Percentiles rank a stretch among this genome's conserved stretches.
These are phyloP conservation scores for Camptophora hylomeconis DNA, from an alignment of 2,329 filamentous ascomycete genomes.

Conservation along the genomic window DNA sequence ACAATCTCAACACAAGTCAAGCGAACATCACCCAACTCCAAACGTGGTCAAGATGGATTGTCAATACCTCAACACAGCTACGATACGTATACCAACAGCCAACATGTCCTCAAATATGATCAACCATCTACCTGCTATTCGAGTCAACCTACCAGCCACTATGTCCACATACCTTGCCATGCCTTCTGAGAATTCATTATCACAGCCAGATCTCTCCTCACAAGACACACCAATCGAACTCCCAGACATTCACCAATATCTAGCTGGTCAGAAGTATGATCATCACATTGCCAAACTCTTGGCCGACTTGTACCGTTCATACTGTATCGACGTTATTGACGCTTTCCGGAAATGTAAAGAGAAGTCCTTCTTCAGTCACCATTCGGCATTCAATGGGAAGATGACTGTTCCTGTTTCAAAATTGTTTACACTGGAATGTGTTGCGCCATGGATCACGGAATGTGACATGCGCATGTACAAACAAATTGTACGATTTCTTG, in stretches of 20 bases:
- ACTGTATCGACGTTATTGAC: slow-evolving; percentile 90
- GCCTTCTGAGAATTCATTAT: slow-evolving; percentile 14
- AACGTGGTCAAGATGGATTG: slow-evolving; percentile 12
- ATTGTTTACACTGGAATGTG: slow-evolving; percentile 64
- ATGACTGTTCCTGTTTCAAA: slow-evolving; percentile 95
- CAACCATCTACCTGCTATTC: slow-evolving; percentile 17
- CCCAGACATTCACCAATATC: slow-evolving; percentile 73
- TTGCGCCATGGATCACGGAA: slow-evolving; percentile 88
- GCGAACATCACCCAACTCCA: background rate
- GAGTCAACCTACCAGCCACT: slow-evolving; percentile 19
- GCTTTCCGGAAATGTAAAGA: slow-evolving; percentile 93
- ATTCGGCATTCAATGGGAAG: slow-evolving; percentile 89
- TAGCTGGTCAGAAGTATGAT: slow-evolving; percentile 57
- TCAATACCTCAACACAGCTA: slow-evolving; percentile 16
- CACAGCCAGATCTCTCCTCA: slow-evolving; percentile 42
- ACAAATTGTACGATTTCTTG: slow-evolving; percentile 87
- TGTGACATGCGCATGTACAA: slow-evolving; percentile 95
- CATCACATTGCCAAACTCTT: slow-evolving; percentile 75
- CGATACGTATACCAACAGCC: slow-evolving; percentile 11
- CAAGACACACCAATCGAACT: slow-evolving; percentile 62
- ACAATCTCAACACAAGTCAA: slow-evolving; percentile 2
- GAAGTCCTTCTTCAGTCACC: slow-evolving; percentile 90
- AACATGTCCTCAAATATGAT: slow-evolving; percentile 11
- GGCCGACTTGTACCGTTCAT: slow-evolving; percentile 77
- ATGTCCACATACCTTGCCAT: slow-evolving; percentile 34